Evolutionary conservation across 305 asterid genomes (phyloP).

Genomic region (Ruellia speciosa): DNA sequence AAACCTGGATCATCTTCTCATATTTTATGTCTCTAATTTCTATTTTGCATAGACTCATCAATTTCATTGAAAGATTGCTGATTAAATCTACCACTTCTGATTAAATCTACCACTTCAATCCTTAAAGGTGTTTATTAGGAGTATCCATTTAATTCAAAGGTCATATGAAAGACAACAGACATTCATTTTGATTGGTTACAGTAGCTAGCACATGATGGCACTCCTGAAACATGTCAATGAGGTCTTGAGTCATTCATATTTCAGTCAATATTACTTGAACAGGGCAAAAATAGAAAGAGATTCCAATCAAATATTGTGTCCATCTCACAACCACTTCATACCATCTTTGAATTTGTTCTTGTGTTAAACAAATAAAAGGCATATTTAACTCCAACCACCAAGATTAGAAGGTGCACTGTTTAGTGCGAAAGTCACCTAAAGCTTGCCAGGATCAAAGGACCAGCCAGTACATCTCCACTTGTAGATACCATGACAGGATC

Average conservation of each 20-base stretch:
- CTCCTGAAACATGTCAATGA: slow-evolving; percentile 3
- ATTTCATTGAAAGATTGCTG: no score
- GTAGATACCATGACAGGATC: slow-evolving; percentile 99
- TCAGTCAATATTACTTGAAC: slow-evolving; percentile 6
- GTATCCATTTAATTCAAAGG: not conserved
- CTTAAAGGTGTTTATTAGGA: not conserved
- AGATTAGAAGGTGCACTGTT: not conserved
- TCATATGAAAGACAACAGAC: no score
- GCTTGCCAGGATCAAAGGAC: slow-evolving; percentile 52
- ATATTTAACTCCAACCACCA: slow-evolving; percentile 1
- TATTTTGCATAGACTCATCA: no score
- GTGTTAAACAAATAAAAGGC: not conserved
- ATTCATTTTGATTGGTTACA: not conserved
- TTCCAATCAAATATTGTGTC: not conserved
- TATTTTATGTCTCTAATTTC: slow-evolving; percentile 3
- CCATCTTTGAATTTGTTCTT: no score
- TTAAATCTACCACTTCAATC: not conserved
- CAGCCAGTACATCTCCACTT: slow-evolving; percentile 78
- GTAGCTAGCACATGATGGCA: slow-evolving; percentile 1
- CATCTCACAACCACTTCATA: no score
- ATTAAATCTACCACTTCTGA: no score
- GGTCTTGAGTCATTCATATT: not conserved
- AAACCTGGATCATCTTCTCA: not conserved
- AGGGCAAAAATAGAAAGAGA: slow-evolving; percentile 6
- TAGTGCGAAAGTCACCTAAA: slow-evolving; percentile 46